Base-by-base conservation (phyloP, 164 flowering plant species). In the Litsea cubeba region DNA sequence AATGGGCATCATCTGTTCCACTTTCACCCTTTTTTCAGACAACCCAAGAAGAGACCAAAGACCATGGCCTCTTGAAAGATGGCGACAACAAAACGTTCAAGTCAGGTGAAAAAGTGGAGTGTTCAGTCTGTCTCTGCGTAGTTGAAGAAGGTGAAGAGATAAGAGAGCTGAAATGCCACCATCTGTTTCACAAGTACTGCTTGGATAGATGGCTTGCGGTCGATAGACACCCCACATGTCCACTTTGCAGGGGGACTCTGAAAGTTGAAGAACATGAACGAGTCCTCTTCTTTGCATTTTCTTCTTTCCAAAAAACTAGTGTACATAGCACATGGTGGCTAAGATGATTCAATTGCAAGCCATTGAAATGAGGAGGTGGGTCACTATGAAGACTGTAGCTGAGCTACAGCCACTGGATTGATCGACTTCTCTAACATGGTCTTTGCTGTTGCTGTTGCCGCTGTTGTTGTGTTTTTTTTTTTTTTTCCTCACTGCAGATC, bases 141-240 rank as follows among this genome's bases (percentile, higher is more conserved):
- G 8, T 68, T 40, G 71, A 68, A 46, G 71, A 68, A 68, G 71
- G 71, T 2, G 71, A 68, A 35, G 54, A 40, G 54, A 68, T 68
- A 2, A 40, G 51, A 22, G 57, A 68, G 54, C 54, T 68, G 26
- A 68, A 51, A 68, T 68, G 71, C n/a, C 10, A 68, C 20, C 71
- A 68, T 68, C 24, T 46, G 26, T 68, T 68, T 46, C 71, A 68
- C 35, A 40, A 12, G 28, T 25, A 28, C 35, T 68, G 71, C 26
- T 68, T 68, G 26, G 71, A 68, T 22, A 40, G 71, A 68, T 68
- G 71, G 71, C 17, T 40, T 15, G 71, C 26, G 23, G 14, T 17
- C 35, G 24, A 10, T 4, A 5, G 69, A 35, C 50, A n/a, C 71
- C 24, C 14, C 71, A 68, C 57, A 20, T 68, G 71, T 2, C 71